phyloP scores from a whole-genome alignment of 2,329 filamentous ascomycete genomes.

The Fusarium robinianum region DNA sequence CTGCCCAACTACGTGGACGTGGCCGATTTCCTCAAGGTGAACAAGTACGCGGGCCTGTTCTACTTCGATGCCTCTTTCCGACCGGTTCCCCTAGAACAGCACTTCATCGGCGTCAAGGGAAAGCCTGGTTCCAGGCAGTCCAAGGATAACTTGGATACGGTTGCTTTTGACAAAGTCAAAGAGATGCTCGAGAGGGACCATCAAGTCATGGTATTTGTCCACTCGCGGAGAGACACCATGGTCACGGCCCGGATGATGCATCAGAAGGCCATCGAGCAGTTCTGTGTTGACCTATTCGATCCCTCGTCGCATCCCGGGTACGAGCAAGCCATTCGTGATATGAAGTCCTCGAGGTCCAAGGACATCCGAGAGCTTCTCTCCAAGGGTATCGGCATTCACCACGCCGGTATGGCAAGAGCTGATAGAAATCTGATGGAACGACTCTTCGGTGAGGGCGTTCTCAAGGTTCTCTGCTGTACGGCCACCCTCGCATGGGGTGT shows the following conservation, averaged over 20 bases:
- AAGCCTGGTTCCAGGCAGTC: slow-evolving; percentile 81
- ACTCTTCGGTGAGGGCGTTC: slow-evolving; percentile 86
- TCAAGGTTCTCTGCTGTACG: slow-evolving; percentile 97
- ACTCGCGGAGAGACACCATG: slow-evolving; percentile 92
- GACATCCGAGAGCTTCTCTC: slow-evolving; percentile 88
- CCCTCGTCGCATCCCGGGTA: slow-evolving; percentile 78
- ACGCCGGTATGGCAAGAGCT: slow-evolving; percentile 93
- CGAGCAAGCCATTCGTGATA: slow-evolving; percentile 77
- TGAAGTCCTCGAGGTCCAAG: slow-evolving; percentile 81
- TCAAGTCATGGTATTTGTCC: slow-evolving; percentile 99
- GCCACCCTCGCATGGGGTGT: slow-evolving; percentile 98
- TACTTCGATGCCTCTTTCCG: slow-evolving; percentile 97
- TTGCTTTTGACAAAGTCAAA: slow-evolving; percentile 91
- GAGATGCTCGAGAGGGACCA: slow-evolving; percentile 92
- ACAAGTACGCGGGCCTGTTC: slow-evolving; percentile 88
- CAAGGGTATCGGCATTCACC: slow-evolving; percentile 92
- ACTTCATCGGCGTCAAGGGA: slow-evolving; percentile 95
- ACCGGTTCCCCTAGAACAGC: slow-evolving; percentile 93
- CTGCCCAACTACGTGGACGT: slow-evolving; percentile 97
- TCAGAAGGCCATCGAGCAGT: slow-evolving; percentile 82
- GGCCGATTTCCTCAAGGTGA: slow-evolving; percentile 95
- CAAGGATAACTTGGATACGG: slow-evolving; percentile 84
- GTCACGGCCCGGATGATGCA: slow-evolving; percentile 83
- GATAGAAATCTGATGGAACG: slow-evolving; percentile 96
- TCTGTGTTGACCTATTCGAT: slow-evolving; percentile 81